A percentile compares a stretch with the other conserved stretches of the same genome.
phyloP scores from a whole-genome alignment of 306 rosid genomes.

The Glycyrrhiza uralensis region DNA sequence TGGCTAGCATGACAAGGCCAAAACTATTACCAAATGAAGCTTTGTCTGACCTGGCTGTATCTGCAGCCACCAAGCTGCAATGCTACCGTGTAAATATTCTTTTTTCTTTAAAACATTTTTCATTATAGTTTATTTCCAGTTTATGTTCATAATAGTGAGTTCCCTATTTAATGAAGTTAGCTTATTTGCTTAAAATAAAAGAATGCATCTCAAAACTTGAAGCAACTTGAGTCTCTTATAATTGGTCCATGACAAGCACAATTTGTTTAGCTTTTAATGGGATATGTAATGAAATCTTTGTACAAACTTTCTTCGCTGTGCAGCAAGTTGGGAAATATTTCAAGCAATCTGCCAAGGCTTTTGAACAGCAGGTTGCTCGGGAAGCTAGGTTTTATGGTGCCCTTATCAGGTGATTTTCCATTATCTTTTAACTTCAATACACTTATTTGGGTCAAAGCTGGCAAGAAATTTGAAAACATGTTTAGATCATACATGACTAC shows the following conservation, averaged over 20 bases:
- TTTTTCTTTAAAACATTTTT: not conserved
- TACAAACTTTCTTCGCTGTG: constrained; percentile 19
- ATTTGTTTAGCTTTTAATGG: constrained; percentile 11
- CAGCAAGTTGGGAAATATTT: constrained; percentile 93
- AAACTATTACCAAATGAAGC: constrained; percentile 75
- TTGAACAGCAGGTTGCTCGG: constrained; percentile 86
- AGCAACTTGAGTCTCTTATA: not conserved
- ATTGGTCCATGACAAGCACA: not conserved
- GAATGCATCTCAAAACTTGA: constrained; percentile 1
- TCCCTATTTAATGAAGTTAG: not conserved
- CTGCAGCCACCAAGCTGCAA: constrained; percentile 85
- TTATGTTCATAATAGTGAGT: not conserved
- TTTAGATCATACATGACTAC: not conserved
- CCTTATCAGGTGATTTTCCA: constrained; percentile 61
- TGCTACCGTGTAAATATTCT: constrained; percentile 63
- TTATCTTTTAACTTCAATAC: not conserved
- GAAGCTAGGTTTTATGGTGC: constrained; percentile 99
- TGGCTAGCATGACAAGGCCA: constrained; percentile 82
- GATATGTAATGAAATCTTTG: constrained; percentile 16
- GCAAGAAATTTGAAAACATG: constrained; percentile 3
- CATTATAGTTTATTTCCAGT: not conserved
- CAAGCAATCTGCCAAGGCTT: constrained; percentile 87
- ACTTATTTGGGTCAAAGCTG: not conserved
- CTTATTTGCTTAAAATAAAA: not conserved
- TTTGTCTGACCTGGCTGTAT: constrained; percentile 83